Conservation (phyloP, 805 yeast genomes). For the Pichia ethanolica region DNA sequence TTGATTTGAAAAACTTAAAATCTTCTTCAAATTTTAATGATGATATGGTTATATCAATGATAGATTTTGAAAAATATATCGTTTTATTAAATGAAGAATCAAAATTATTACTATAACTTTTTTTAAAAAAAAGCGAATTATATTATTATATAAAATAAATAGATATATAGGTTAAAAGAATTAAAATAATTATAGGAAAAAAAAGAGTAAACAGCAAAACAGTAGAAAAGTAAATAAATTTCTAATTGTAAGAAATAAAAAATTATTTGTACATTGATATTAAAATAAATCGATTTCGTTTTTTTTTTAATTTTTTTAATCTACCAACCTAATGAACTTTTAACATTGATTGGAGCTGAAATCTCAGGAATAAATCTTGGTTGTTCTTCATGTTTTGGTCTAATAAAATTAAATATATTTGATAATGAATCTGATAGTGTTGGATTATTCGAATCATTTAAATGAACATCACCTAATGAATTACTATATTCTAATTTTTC, state of each 20-base stretch:
- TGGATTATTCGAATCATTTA: constrained; percentile 4
- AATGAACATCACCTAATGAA: constrained; percentile 8
- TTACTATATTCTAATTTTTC: constrained; percentile 1
- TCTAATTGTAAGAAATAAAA: too few relatives aligned
- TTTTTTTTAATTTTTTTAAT: background rate
- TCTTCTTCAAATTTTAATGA: background rate
- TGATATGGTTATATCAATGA: constrained; percentile 6
- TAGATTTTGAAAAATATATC: constrained; percentile 17
- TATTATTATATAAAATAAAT: too few relatives aligned
- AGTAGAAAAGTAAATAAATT: too few relatives aligned
- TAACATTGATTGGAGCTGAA: constrained; percentile 62
- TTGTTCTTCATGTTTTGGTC: constrained; percentile 13
- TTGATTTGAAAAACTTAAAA: background rate
- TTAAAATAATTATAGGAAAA: too few relatives aligned
- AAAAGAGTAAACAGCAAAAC: too few relatives aligned
- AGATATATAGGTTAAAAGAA: too few relatives aligned
- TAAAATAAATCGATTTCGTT: too few relatives aligned
- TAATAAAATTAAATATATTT: constrained; percentile 8
- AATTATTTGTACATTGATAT: too few relatives aligned
- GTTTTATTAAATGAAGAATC: constrained; percentile 18
- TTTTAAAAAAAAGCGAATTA: background rate
- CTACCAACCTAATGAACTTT: constrained; percentile 67
- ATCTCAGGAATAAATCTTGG: constrained; percentile 37
- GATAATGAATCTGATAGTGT: constrained; percentile 9
- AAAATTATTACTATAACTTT: constrained; percentile 8